Evolutionary conservation across 441 rosid genomes (phyloP), one percentile per base, ranked within the genome.

Genomic region (Brassica balearica): DNA sequence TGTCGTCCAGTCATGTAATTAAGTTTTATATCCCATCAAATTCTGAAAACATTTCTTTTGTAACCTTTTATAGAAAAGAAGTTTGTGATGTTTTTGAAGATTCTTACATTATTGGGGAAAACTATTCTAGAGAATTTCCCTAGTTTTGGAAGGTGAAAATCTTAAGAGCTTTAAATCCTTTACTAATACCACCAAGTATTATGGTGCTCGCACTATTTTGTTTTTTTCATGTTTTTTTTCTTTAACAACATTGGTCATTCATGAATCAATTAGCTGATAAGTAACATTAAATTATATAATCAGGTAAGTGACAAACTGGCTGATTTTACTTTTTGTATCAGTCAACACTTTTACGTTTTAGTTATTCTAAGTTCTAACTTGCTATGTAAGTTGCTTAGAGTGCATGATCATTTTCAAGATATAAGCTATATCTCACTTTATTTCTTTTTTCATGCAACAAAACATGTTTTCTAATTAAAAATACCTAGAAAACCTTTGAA

Each of bases 321-420:
- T 55, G 60, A 55, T 55, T 55, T 17, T 17, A 7, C 23, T 55
- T 55, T 55, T 55, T 55, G 60, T 51, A 19, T 55, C 59, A 53
- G 60, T 55, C 60, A 53, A 53, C 2, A 15, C 17, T 53, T 53
- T 3, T 53, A 53, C 22, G 59, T 53, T 53, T 48, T 53, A 53
- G 59, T 53, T 53, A 53, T 55, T 55, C 9, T 55, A 55, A 55
- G 23, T 17, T 55, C 2, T 17, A 25, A 25, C 27, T 25, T 25
- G 27, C 27, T 25, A 25, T 3, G 27, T 25, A 25, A 25, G 27
- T 25, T 25, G 27, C 27, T 25, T 25, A 25, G 27, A 25, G 27
- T 25, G 27, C 27, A 25, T 3, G 27, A 25, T 25, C 27, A 25
- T 25, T 25, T 25, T 25, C 27, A 25, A 25, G 27, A 25, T 25